Conservation (phyloP, 2,329 filamentous ascomycete genomes). For the Penicillium sp. region DNA sequence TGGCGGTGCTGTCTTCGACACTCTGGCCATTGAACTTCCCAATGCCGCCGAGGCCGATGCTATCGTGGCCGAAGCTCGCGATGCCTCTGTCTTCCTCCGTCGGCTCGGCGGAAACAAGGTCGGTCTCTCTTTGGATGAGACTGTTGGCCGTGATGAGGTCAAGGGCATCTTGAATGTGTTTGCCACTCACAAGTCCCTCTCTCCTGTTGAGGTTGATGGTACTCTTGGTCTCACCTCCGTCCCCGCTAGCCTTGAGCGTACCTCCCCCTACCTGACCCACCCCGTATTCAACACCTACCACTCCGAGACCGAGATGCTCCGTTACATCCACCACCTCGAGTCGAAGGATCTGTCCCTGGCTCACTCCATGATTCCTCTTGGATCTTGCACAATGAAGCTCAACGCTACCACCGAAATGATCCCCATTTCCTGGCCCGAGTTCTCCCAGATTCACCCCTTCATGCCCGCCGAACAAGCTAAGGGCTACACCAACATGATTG, state of each 20-base stretch:
- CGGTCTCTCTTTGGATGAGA: constrained; percentile 78
- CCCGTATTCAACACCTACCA: constrained; percentile 94
- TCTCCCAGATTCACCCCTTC: constrained; percentile 80
- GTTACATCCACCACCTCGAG: constrained; percentile 89
- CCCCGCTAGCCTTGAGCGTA: constrained; percentile 62
- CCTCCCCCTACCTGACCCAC: constrained; percentile 76
- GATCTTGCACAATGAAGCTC: constrained; percentile 98
- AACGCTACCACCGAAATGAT: constrained; percentile 94
- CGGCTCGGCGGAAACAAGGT: constrained; percentile 60
- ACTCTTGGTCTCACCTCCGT: constrained; percentile 44
- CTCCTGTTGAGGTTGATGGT: constrained; percentile 34
- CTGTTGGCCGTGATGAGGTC: constrained; percentile 57
- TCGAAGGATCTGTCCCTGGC: constrained; percentile 92
- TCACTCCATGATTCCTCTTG: constrained; percentile 96
- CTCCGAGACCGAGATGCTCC: constrained; percentile 89
- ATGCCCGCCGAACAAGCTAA: constrained; percentile 61
- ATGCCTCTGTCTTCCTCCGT: constrained; percentile 62
- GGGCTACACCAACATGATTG: constrained; percentile 70
- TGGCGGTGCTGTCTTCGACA: constrained; percentile 71
- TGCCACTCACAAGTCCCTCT: constrained; percentile 42
- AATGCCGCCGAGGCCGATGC: constrained; percentile 53
- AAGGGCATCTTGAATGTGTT: constrained; percentile 59
- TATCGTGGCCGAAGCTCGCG: constrained; percentile 52
- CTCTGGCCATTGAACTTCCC: constrained; percentile 65
- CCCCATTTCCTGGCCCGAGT: constrained; percentile 73